These are phyloP conservation scores for Heliosperma pusillum DNA, from an alignment of 148 eudicot species.

Conservation along the genomic window DNA sequence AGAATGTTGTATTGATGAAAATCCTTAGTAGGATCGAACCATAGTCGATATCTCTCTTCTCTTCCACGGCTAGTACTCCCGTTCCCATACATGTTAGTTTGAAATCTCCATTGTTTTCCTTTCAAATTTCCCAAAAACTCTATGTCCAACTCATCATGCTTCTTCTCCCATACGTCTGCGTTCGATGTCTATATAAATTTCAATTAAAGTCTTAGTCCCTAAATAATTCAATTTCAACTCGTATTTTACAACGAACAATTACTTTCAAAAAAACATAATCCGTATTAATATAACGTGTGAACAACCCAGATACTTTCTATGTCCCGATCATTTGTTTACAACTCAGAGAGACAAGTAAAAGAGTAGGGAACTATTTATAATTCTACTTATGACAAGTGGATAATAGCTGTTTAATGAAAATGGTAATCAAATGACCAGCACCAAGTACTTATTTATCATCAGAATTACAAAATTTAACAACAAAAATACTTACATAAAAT, in stretches of 20 bases:
- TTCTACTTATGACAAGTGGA: too few relatives aligned
- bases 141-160: constrained; percentile 64
- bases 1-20: constrained; percentile 72
- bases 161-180: constrained; percentile 58
- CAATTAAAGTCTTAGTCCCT: background rate
- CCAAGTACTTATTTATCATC: too few relatives aligned
- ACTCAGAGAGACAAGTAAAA: too few relatives aligned
- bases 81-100: constrained; percentile 70
- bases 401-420: too few relatives aligned
- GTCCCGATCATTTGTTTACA: too few relatives aligned
- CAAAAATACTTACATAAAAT: constrained; percentile 65
- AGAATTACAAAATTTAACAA: too few relatives aligned
- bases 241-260: too few relatives aligned
- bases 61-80: constrained; percentile 70
- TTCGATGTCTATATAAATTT: constrained; percentile 47
- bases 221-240: background rate
- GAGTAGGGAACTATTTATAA: too few relatives aligned
- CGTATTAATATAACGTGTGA: too few relatives aligned
- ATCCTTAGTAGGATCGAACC: constrained; percentile 72
- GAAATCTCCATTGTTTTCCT: constrained; percentile 74
- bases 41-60: constrained; percentile 62
- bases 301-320: too few relatives aligned
- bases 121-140: constrained; percentile 64
- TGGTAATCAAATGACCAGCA: too few relatives aligned
- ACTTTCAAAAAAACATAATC: too few relatives aligned